These are phyloP conservation scores for Favolaschia claudopus DNA, from an alignment of 768 basidiomycete species.

Conservation along the genomic window DNA sequence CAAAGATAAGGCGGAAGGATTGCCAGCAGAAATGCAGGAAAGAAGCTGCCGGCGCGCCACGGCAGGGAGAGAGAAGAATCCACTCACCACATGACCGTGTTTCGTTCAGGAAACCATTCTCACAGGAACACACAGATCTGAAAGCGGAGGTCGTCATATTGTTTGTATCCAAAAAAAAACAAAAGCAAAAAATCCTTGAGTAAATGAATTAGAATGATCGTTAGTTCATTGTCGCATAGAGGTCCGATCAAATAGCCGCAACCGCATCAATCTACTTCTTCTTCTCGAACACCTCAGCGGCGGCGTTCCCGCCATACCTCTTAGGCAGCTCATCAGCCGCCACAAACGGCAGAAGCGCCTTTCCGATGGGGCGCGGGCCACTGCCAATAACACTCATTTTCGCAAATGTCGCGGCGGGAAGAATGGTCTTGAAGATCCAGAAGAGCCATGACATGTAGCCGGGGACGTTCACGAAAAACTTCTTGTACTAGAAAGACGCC, in stretches of 20 bases:
- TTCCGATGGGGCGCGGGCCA: slow-evolving; percentile 63
- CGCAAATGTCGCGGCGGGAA: slow-evolving; percentile 75
- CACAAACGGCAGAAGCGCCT: slow-evolving; percentile 66
- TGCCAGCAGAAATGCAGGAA: no score
- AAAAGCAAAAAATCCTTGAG: no score
- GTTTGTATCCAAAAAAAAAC: no score
- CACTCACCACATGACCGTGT: slow-evolving; percentile 10
- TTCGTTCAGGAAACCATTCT: no score
- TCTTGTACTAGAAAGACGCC: slow-evolving; percentile 56
- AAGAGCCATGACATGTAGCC: slow-evolving; percentile 81
- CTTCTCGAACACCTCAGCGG: slow-evolving; percentile 32
- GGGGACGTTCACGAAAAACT: slow-evolving; percentile 87
- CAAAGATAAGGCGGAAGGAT: slow-evolving; percentile 15
- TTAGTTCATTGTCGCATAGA: no score
- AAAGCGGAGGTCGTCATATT: no score
- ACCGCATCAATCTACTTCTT: slow-evolving; percentile 6
- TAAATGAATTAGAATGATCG: no score
- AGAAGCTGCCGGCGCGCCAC: no score
- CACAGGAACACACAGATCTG: no score
- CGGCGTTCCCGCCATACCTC: slow-evolving; percentile 74
- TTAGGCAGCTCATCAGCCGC: slow-evolving; percentile 65
- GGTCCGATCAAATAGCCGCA: no score
- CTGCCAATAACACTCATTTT: slow-evolving; percentile 84
- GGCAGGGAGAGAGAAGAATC: no score
- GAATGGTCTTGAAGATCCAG: slow-evolving; percentile 80